A percentile compares a stretch with the other conserved stretches of the same genome.
phyloP scores from a whole-genome alignment of 768 basidiomycete species.

The Rhodotorula taiwanensis region DNA sequence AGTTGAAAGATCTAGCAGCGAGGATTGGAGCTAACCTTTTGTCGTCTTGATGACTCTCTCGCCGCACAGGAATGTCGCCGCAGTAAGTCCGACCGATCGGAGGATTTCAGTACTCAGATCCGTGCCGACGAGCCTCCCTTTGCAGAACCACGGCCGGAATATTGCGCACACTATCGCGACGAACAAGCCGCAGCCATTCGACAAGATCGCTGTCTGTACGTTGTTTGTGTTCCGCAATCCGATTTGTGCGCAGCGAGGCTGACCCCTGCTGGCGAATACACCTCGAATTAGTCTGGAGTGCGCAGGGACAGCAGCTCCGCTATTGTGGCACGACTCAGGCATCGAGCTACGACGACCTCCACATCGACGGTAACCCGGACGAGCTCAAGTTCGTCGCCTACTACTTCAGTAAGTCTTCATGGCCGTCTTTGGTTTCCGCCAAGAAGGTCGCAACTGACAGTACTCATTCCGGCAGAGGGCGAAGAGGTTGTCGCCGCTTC shows the following conservation, averaged over 20 bases:
- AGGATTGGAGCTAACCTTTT: background rate
- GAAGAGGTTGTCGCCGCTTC: slow-evolving; percentile 37
- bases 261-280: no score
- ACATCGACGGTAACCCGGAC: slow-evolving; percentile 64
- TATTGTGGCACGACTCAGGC: slow-evolving; percentile 66
- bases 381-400: slow-evolving; percentile 83
- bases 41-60: no score
- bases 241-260: no score
- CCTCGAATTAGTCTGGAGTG: slow-evolving; percentile 94
- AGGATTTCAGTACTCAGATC: background rate
- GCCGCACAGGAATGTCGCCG: background rate
- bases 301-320: slow-evolving; percentile 70
- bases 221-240: background rate
- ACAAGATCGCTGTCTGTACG: slow-evolving; percentile 48
- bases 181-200: slow-evolving; percentile 56
- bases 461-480: background rate
- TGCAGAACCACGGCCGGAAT: slow-evolving; percentile 70
- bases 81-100: background rate
- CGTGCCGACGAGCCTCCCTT: no score
- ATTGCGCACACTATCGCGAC: slow-evolving; percentile 70
- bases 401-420: slow-evolving; percentile 46
- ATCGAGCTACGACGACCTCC: slow-evolving; percentile 62
- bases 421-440: background rate
- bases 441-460: background rate
- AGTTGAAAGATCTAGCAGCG: no score